phyloP scores from a whole-genome alignment of 2,329 filamentous ascomycete species.

The Lachnellula hyalina region DNA sequence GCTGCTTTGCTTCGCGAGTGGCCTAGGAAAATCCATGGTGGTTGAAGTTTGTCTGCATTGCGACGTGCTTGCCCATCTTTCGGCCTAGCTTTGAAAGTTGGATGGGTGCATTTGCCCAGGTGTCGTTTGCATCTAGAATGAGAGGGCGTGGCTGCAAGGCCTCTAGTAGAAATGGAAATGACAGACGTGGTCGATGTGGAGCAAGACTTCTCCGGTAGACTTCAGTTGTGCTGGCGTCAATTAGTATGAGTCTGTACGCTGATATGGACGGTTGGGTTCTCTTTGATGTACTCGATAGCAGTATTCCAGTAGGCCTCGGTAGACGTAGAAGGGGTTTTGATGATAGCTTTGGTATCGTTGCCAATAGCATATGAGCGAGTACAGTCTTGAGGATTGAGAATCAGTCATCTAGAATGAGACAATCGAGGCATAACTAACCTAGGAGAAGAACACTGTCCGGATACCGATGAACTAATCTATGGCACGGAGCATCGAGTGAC shows the following conservation, averaged over 20 bases:
- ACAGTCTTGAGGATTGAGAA: conserved; percentile 41
- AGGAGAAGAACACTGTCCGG: conserved; percentile 58
- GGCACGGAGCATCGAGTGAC: conserved; percentile 48
- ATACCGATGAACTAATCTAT: conserved; percentile 58
- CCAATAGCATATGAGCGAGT: conserved; percentile 57
- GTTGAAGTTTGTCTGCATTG: conserved; percentile 62
- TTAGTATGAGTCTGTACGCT: conserved; percentile 57
- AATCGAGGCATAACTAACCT: conserved; percentile 34
- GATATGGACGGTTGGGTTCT: conserved; percentile 45
- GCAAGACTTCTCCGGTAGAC: conserved; percentile 49
- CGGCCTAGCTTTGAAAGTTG: conserved; percentile 46
- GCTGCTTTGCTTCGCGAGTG: conserved; percentile 41
- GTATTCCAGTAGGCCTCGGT: conserved; percentile 45
- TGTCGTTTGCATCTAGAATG: conserved; percentile 46
- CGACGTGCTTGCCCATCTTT: conserved; percentile 51
- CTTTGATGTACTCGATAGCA: conserved; percentile 52
- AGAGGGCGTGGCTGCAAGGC: conserved; percentile 55
- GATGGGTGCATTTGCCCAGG: conserved; percentile 49
- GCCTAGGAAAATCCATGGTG: conserved; percentile 60
- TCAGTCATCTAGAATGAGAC: conserved; percentile 16
- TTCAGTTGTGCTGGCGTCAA: conserved; percentile 47
- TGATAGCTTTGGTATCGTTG: conserved; percentile 46
- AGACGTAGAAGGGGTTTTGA: conserved; percentile 40
- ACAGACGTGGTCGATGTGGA: conserved; percentile 52
- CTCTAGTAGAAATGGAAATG: conserved; percentile 59